Conservation (phyloP, 2,329 filamentous ascomycete genomes). For the Alternaria ventricosa region DNA sequence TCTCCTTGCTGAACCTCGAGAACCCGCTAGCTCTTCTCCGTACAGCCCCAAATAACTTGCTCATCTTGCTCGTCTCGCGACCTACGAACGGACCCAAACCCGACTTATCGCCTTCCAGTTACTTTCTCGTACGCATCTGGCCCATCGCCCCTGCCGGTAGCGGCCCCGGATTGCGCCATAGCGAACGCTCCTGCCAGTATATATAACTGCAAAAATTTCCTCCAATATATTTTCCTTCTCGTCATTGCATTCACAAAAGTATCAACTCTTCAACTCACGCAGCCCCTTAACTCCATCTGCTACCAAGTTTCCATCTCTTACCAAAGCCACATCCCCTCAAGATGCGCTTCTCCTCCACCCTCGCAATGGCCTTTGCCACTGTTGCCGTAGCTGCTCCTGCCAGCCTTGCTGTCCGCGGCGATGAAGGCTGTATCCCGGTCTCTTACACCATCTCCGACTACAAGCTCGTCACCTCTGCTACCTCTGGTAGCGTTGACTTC, state of each 20-base stretch:
- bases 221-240: background rate
- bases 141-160: background rate
- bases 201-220: background rate
- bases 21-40: slow-evolving; percentile 4
- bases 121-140: background rate
- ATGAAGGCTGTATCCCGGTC: slow-evolving; percentile 27
- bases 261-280: background rate
- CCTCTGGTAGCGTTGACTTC: slow-evolving; percentile 29
- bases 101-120: background rate
- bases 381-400: slow-evolving; percentile 25
- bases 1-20: background rate
- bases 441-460: slow-evolving; percentile 37
- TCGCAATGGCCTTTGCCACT: slow-evolving; percentile 27
- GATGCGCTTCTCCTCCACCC: slow-evolving; percentile 14
- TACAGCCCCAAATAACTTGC: slow-evolving; percentile 1
- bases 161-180: background rate
- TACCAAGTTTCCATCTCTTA: background rate
- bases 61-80: background rate
- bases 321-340: background rate
- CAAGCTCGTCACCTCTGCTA: slow-evolving; percentile 19
- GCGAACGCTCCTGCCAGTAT: background rate
- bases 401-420: slow-evolving; percentile 10
- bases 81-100: background rate
- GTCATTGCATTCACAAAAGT: background rate
- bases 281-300: background rate